Evolutionary conservation across 139 green algal genomes (phyloP).

Genomic region (Coelastrella sp.): DNA sequence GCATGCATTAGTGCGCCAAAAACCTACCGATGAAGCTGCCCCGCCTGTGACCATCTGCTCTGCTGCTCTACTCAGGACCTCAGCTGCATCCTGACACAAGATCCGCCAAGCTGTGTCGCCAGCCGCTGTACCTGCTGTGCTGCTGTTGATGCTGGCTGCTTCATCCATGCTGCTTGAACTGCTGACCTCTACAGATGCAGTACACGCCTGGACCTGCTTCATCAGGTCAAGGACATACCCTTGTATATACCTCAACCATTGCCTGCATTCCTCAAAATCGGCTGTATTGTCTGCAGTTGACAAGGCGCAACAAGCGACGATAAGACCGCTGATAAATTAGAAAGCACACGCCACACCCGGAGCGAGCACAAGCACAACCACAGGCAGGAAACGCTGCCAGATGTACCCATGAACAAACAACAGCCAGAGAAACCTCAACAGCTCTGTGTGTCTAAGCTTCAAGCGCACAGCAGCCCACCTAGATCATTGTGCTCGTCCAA

Average conservation of each 20-base stretch:
- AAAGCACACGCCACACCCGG: not conserved
- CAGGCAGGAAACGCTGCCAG: no score
- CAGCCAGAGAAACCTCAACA: no score
- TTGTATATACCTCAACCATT: constrained; percentile 27
- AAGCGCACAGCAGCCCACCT: not conserved
- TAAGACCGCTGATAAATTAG: not conserved
- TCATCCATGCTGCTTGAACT: constrained; percentile 16
- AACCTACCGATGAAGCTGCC: not conserved
- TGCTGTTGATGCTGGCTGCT: constrained; percentile 23
- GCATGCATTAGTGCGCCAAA: no score
- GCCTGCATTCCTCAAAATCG: not conserved
- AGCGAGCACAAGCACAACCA: no score
- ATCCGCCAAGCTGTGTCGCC: not conserved
- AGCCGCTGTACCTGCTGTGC: not conserved
- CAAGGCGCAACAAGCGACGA: not conserved
- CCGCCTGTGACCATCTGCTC: constrained; percentile 19
- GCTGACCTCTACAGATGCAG: not conserved
- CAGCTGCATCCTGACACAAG: constrained; percentile 38
- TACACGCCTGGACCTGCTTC: not conserved
- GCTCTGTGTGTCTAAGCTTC: no score
- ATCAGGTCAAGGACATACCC: constrained; percentile 26
- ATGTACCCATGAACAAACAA: no score
- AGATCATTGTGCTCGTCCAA: not conserved
- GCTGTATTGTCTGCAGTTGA: not conserved
- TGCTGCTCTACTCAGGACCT: not conserved